A percentile compares a stretch with the other conserved stretches of the same genome.
Evolutionary conservation across 345 rosid species (phyloP).

Genomic region (Iberis pinnata): DNA sequence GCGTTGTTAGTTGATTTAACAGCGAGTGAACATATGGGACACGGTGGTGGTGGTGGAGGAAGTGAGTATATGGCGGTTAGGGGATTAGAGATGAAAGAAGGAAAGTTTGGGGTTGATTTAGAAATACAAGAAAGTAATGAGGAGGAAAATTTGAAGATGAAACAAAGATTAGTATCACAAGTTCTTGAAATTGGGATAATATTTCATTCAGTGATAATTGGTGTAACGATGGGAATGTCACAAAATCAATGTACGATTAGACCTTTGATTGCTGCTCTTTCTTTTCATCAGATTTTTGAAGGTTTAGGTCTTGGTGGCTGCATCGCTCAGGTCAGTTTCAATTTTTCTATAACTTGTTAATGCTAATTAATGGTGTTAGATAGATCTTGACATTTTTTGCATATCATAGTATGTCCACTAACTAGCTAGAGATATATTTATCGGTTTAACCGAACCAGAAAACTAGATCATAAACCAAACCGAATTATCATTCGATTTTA

Average conservation of each 20-base stretch:
- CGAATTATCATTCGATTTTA: too few species aligned
- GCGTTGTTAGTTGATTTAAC: conserved; percentile 78
- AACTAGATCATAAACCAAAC: background rate
- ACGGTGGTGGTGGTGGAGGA: conserved; percentile 36
- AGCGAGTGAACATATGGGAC: conserved; percentile 74
- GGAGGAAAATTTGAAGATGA: conserved; percentile 48
- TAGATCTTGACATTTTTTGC: conserved; percentile 6
- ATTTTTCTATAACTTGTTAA: too few species aligned
- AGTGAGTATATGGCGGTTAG: conserved; percentile 23
- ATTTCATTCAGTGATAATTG: conserved; percentile 89
- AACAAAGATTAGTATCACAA: conserved; percentile 81
- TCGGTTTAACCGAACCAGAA: background rate
- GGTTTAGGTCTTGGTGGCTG: conserved; percentile 99
- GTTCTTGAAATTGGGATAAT: conserved; percentile 91
- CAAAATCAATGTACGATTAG: conserved; percentile 84
- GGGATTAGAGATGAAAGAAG: conserved; percentile 30
- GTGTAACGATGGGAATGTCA: conserved; percentile 95
- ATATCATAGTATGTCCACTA: conserved; percentile 22
- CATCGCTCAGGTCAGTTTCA: conserved; percentile 81
- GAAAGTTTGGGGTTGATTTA: conserved; percentile 32
- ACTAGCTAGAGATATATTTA: background rate
- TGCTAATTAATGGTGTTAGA: background rate
- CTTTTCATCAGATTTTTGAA: conserved; percentile 91
- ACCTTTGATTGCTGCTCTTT: conserved; percentile 81
- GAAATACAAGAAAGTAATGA: conserved; percentile 31